phyloP scores from a whole-genome alignment of 176 grass and related monocot genomes.

The Triticum monococcum region DNA sequence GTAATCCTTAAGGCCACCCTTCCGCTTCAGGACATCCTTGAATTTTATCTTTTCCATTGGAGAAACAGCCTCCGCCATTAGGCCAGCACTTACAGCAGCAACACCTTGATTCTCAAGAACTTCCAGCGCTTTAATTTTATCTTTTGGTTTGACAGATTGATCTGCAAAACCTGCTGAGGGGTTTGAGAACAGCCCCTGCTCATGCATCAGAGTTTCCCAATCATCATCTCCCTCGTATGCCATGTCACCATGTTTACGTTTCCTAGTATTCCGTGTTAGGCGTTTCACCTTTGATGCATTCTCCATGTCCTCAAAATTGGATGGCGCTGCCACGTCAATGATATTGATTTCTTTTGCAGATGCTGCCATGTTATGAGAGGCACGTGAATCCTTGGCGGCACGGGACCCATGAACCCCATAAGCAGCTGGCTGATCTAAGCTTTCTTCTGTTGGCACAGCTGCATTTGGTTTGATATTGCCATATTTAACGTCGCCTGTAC shows the following conservation, averaged over 20 bases:
- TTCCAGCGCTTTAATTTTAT: conserved; percentile 39
- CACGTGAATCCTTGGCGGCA: conserved; percentile 41
- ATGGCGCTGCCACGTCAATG: conserved; percentile 32
- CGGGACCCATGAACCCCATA: conserved; percentile 20
- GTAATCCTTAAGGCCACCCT: conserved; percentile 90
- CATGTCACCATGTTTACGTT: conserved; percentile 85
- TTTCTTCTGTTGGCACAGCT: conserved; percentile 29
- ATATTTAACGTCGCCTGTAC: conserved; percentile 29
- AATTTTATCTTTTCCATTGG: conserved; percentile 97
- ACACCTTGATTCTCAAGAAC: conserved; percentile 39
- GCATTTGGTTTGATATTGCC: conserved; percentile 31
- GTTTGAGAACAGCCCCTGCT: conserved; percentile 69
- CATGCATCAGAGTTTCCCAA: conserved; percentile 87
- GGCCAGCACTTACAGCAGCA: conserved; percentile 75
- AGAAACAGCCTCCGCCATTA: conserved; percentile 66
- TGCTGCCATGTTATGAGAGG: conserved; percentile 25
- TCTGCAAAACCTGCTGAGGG: conserved; percentile 38
- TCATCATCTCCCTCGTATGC: conserved; percentile 90
- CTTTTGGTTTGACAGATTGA: conserved; percentile 59
- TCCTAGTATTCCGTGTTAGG: conserved; percentile 49
- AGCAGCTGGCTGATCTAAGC: conserved; percentile 29
- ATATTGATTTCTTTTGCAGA: conserved; percentile 43
- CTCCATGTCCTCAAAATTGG: conserved; percentile 38
- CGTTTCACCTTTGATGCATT: conserved; percentile 50
- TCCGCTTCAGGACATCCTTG: conserved; percentile 84